phyloP scores from a whole-genome alignment of 31 red algal genomes.

The Asparagopsis taxiformis region DNA sequence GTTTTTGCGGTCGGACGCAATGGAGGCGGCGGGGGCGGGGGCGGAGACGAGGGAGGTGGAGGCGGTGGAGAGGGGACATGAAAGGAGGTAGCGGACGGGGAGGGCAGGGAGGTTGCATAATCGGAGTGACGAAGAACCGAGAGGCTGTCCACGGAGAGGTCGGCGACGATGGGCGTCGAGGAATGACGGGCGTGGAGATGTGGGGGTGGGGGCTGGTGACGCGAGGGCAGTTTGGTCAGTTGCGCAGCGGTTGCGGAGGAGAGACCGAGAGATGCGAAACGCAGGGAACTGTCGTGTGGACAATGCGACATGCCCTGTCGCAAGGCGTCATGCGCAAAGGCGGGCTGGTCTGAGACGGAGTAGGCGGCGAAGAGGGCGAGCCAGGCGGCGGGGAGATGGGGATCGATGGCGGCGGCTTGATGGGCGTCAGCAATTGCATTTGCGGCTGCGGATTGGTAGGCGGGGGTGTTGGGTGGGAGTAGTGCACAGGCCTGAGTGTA shows the following conservation, averaged over 20 bases:
- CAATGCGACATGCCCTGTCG: constrained; percentile 1
- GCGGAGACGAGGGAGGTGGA: neutral
- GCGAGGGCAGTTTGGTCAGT: no score
- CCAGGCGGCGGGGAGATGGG: constrained; percentile 62
- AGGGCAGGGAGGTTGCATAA: constrained; percentile 28
- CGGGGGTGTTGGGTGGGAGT: neutral
- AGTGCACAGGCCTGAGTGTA: neutral
- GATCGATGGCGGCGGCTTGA: constrained; percentile 14
- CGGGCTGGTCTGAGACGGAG: constrained; percentile 4
- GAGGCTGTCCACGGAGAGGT: constrained; percentile 14
- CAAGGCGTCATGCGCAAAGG: neutral
- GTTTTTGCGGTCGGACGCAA: neutral
- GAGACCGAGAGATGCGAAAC: neutral
- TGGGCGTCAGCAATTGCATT: constrained; percentile 35
- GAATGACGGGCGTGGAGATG: no score
- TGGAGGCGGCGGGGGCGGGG: neutral
- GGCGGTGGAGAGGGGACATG: constrained; percentile 18
- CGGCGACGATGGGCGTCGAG: no score
- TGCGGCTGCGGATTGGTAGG: neutral
- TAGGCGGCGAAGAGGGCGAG: constrained; percentile 51
- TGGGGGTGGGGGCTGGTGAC: no score
- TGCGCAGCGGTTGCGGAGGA: no score
- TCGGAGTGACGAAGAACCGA: constrained; percentile 7
- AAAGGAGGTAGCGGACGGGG: constrained; percentile 21
- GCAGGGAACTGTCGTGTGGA: neutral